Conservation (phyloP, 768 basidiomycete species). For the Rhizopogon rudus region DNA sequence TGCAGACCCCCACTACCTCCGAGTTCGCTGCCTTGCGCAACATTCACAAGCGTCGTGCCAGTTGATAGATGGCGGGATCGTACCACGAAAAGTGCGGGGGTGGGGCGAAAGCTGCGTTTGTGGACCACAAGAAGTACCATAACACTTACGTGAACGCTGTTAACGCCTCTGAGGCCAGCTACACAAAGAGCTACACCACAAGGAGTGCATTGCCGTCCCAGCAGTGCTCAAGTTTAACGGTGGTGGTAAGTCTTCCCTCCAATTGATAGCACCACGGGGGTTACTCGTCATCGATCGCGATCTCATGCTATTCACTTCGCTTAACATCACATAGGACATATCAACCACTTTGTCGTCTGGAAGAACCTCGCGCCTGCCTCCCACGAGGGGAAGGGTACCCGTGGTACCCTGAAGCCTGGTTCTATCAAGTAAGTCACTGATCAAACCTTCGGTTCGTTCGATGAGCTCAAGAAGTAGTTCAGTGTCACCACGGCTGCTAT, state of each 20-base stretch:
- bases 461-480: constrained; percentile 10
- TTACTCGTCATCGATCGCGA: constrained; percentile 11
- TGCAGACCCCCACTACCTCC: no score
- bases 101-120: no score
- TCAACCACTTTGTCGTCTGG: constrained; percentile 97
- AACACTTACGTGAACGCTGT: constrained; percentile 91
- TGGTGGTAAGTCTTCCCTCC: constrained; percentile 56
- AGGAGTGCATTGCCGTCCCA: constrained; percentile 82
- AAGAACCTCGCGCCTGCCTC: constrained; percentile 77
- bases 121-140: constrained; percentile 81
- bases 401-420: constrained; percentile 57
- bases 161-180: constrained; percentile 81
- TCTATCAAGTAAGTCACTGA: constrained; percentile 63
- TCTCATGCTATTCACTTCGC: constrained; percentile 3
- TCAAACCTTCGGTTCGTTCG: constrained; percentile 58
- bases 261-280: not conserved
- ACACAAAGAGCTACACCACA: constrained; percentile 64
- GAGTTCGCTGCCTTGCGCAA: no score
- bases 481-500: constrained; percentile 81
- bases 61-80: no score
- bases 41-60: no score
- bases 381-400: constrained; percentile 47
- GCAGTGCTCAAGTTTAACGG: constrained; percentile 95
- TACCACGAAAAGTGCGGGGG: no score
- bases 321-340: constrained; percentile 51